Evolutionary conservation across 2,329 filamentous ascomycete genomes (phyloP).

Genomic region (Aspergillus sp.): DNA sequence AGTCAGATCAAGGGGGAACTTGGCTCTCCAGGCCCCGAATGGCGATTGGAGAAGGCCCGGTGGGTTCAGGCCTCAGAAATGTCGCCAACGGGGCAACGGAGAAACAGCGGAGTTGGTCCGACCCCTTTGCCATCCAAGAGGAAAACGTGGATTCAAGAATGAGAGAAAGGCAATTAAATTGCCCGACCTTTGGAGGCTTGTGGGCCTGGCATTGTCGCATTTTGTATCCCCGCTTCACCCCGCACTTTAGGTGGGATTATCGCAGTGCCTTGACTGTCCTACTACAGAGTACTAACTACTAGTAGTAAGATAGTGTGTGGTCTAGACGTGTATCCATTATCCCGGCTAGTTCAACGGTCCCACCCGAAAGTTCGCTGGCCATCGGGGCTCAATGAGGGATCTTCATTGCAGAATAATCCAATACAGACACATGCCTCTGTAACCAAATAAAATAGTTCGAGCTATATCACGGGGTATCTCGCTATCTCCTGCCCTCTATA

Average conservation of each 20-base stretch:
- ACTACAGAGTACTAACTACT: neutral
- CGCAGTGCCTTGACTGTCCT: no score
- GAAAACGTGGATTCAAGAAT: neutral
- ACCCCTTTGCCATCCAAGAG: neutral
- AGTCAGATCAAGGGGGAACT: neutral
- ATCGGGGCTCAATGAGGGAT: neutral
- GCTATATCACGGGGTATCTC: constrained; percentile 14
- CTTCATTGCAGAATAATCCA: neutral
- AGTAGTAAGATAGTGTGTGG: neutral
- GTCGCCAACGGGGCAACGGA: neutral
- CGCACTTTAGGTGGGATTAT: neutral
- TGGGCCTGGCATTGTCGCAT: neutral
- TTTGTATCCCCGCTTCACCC: neutral
- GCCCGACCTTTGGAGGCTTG: neutral
- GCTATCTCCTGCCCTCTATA: constrained; percentile 13
- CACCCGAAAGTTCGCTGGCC: neutral
- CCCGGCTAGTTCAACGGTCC: neutral
- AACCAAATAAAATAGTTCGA: neutral
- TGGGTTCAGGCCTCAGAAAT: neutral
- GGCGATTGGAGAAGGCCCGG: neutral
- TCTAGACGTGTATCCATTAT: neutral
- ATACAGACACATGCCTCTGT: constrained; percentile 6
- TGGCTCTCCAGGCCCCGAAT: neutral
- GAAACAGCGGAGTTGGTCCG: neutral
- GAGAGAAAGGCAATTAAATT: neutral